Percentiles rank a stretch among this genome's conserved stretches.
Evolutionary conservation across 257 asterid genomes (phyloP).

Genomic region (Verbena officinalis): DNA sequence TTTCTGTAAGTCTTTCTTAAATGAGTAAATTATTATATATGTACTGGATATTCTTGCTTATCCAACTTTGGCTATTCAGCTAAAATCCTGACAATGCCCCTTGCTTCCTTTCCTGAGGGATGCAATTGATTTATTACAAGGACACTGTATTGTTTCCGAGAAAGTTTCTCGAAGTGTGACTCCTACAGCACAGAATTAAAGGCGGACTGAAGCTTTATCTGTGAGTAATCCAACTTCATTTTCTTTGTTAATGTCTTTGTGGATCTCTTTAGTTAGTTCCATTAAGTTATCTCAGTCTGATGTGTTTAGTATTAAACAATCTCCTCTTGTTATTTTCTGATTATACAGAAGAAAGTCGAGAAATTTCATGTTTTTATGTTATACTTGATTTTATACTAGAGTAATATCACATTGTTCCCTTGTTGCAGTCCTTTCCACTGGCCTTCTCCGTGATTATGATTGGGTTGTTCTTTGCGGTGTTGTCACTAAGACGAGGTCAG

Average conservation of each 20-base stretch:
- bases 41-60: conserved; percentile 2
- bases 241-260: background rate
- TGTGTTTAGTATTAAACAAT: conserved; percentile 4
- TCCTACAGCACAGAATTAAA: conserved; percentile 62
- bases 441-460: conserved; percentile 68
- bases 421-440: conserved; percentile 83
- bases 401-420: conserved; percentile 4
- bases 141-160: conserved; percentile 83
- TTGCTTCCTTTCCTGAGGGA: conserved; percentile 57
- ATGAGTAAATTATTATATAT: conserved; percentile 13
- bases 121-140: conserved; percentile 89
- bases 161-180: conserved; percentile 77
- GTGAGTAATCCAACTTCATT: conserved; percentile 52
- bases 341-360: background rate
- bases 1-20: conserved; percentile 18
- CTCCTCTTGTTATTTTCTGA: conserved; percentile 11
- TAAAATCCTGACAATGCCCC: conserved; percentile 24
- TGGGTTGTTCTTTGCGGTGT: conserved; percentile 70
- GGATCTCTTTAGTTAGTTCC: conserved; percentile 18
- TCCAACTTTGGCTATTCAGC: conserved; percentile 14
- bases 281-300: no score
- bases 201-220: conserved; percentile 80
- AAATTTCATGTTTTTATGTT: conserved; percentile 17
- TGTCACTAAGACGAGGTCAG: conserved; percentile 90
- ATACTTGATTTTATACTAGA: conserved; percentile 5